Base-by-base conservation (phyloP, 306 rosid species). In the Datisca glomerata region DNA sequence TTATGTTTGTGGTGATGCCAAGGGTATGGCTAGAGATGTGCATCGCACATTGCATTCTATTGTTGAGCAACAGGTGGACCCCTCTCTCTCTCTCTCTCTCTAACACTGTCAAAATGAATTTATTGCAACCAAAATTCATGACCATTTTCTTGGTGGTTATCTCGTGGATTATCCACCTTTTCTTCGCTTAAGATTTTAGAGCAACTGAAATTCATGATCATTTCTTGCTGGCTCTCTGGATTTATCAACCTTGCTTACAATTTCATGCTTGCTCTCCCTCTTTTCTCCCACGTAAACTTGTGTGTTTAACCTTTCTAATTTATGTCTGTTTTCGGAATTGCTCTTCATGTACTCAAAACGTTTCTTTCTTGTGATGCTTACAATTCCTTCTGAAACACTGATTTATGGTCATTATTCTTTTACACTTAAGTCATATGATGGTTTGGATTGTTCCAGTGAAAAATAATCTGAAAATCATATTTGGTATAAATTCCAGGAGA, bases 1-100 rank as follows among this genome's bases (percentile, higher is more conserved):
- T 51, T 85, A 85, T 25, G 96, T 85, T 54, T 85, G 95, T 72
- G 96, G 96, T 59, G 96, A 85, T 65, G 96, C 96, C 46, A 85
- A 85, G 75, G 96, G 93, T 29, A 85, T 85, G 96, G 96, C 96
- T 29, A 69, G 73, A 49, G 96, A 85, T 55, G 96, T 85, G 51
- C 96, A 85, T 50, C 87, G 89, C 27, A 65, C 80, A 42, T 73
- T 80, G 67, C 96, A 80, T 63, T 64, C 76, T 39, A 59, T 85
- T 28, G 93, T 77, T 57, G 82, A 77, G 49, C 59, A 77, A 66
- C 78, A 80, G 89, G 96, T 80, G 42, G 25, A 24, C 13, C 20
- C 13, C n/a, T n/a, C n/a, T n/a, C n/a, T n/a, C n/a, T n/a, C n/a
- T n/a, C n/a, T n/a, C n/a, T n/a, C n/a, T n/a, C n/a, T n/a, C n/a